Evolutionary conservation across 441 rosid species (phyloP).

Genomic region (Gossypium laxum): DNA sequence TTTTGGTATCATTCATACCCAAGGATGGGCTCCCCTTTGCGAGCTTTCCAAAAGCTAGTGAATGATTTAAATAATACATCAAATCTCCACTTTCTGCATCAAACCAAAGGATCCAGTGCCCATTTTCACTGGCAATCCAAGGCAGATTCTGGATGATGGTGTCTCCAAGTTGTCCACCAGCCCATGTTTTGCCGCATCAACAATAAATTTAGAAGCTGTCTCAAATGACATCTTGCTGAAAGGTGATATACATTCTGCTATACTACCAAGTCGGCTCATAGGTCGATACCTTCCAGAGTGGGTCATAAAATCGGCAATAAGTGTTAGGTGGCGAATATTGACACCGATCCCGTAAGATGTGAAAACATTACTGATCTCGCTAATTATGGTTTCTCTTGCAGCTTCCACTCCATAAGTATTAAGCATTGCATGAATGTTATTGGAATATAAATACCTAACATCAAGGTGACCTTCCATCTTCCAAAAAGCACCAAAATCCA

Average conservation of each 20-base stretch:
- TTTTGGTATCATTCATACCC: no score
- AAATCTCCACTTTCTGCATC: slow-evolving; percentile 59
- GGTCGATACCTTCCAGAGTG: slow-evolving; percentile 78
- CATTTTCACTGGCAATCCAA: slow-evolving; percentile 79
- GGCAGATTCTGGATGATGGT: slow-evolving; percentile 83
- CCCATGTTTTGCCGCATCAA: slow-evolving; percentile 71
- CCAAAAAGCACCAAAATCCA: slow-evolving; percentile 68
- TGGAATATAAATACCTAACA: slow-evolving; percentile 66
- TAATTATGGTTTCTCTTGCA: slow-evolving; percentile 76
- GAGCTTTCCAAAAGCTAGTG: no score
- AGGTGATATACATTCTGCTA: slow-evolving; percentile 68
- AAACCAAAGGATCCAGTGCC: slow-evolving; percentile 90
- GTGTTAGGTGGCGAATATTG: slow-evolving; percentile 60
- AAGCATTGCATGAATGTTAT: slow-evolving; percentile 65
- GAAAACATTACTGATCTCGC: slow-evolving; percentile 79
- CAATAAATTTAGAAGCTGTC: slow-evolving; percentile 87
- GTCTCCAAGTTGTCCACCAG: slow-evolving; percentile 60
- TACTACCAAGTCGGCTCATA: slow-evolving; percentile 85
- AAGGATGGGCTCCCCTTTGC: no score
- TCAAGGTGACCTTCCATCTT: slow-evolving; percentile 62
- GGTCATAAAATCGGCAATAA: slow-evolving; percentile 91
- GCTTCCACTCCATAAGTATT: slow-evolving; percentile 82
- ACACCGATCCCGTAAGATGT: slow-evolving; percentile 71
- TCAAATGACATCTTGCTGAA: slow-evolving; percentile 86
- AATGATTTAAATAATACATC: slow-evolving; percentile 10